Evolutionary conservation across 495 filamentous ascomycete species (phyloP).

Genomic region (Hapsidospora chrysogenum): DNA sequence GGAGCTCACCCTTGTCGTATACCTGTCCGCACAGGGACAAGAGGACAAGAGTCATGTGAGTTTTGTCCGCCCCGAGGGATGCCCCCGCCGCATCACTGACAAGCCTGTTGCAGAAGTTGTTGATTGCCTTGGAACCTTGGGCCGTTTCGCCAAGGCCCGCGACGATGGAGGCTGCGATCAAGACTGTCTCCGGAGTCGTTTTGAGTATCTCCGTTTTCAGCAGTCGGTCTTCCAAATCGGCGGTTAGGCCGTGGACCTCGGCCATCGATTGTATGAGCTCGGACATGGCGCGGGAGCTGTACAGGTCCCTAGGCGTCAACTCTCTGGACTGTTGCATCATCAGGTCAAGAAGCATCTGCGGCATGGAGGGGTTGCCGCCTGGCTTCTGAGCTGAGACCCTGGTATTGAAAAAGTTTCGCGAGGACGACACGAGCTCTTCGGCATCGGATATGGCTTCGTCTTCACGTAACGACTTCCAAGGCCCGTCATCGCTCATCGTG

Average conservation of each 20-base stretch:
- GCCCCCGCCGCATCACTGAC: constrained; percentile 35
- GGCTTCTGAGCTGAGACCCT: constrained; percentile 20
- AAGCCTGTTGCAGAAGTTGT: constrained; percentile 33
- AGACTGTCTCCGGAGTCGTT: constrained; percentile 20
- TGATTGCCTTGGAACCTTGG: constrained; percentile 20
- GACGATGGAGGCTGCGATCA: constrained; percentile 34
- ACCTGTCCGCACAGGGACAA: constrained; percentile 26
- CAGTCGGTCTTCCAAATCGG: constrained; percentile 25
- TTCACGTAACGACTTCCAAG: constrained; percentile 16
- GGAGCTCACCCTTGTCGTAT: constrained; percentile 24
- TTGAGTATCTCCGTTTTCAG: constrained; percentile 18
- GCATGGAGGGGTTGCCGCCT: constrained; percentile 14
- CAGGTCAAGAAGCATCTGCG: constrained; percentile 14
- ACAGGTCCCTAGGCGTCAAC: constrained; percentile 21
- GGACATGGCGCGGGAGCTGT: constrained; percentile 29
- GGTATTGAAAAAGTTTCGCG: constrained; percentile 35
- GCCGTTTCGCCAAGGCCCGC: constrained; percentile 33
- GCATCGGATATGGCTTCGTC: constrained; percentile 41
- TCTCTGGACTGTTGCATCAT: constrained; percentile 16
- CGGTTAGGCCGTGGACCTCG: constrained; percentile 18
- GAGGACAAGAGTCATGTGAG: constrained; percentile 21
- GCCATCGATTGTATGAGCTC: constrained; percentile 20
- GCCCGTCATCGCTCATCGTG: constrained; percentile 10
- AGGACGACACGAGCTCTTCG: constrained; percentile 38
- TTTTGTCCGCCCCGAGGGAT: constrained; percentile 16